phyloP scores from a whole-genome alignment of 805 yeast genomes.

The Saturnispora ahearnii region DNA sequence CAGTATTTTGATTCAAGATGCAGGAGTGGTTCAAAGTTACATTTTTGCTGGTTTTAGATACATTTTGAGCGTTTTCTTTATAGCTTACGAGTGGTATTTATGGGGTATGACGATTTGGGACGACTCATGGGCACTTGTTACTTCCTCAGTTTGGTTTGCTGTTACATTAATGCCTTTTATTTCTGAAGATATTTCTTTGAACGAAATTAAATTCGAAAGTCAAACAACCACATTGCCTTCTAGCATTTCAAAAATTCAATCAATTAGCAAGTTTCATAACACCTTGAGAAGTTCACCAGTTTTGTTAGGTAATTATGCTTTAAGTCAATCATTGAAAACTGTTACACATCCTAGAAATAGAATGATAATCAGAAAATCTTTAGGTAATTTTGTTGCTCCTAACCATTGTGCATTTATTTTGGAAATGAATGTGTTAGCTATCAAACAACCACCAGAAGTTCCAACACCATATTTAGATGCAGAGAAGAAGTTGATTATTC shows the following conservation, averaged over 20 bases:
- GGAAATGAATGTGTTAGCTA: constrained; percentile 22
- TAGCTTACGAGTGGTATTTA: constrained; percentile 5
- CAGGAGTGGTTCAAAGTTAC: constrained; percentile 11
- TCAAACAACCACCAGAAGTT: constrained; percentile 33
- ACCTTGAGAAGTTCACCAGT: constrained; percentile 11
- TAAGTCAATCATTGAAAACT: constrained; percentile 16
- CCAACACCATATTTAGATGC: constrained; percentile 37
- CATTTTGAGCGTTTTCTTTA: constrained; percentile 10
- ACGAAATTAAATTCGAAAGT: neutral
- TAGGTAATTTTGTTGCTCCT: constrained; percentile 23
- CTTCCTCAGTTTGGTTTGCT: constrained; percentile 16
- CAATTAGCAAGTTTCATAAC: neutral
- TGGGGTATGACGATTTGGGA: neutral
- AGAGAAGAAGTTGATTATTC: constrained; percentile 32
- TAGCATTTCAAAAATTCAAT: neutral
- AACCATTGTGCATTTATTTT: constrained; percentile 27
- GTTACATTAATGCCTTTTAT: constrained; percentile 7
- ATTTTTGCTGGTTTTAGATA: constrained; percentile 15
- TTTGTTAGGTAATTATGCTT: constrained; percentile 11
- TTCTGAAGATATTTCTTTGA: constrained; percentile 8
- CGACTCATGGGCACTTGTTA: constrained; percentile 1
- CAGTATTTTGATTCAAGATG: constrained; percentile 9
- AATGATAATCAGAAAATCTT: constrained; percentile 9
- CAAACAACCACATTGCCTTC: neutral
- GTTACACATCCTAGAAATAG: constrained; percentile 17